Base-by-base conservation (phyloP, 2,329 filamentous ascomycete species). In the Pyrenochaeta sp. region DNA sequence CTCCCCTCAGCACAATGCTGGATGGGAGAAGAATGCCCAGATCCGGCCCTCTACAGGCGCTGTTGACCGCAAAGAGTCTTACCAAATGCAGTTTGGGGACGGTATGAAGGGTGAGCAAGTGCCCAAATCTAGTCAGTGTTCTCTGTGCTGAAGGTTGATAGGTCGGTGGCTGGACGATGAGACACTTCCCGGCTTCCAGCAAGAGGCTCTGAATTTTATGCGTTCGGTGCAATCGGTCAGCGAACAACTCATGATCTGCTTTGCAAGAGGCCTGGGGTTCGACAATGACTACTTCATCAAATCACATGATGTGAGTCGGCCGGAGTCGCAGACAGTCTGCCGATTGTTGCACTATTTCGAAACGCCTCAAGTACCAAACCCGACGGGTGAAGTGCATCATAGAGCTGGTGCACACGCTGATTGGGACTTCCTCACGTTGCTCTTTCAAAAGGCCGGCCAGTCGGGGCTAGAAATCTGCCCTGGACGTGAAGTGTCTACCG, bases 401-500 rank as follows among this genome's bases (percentile, higher is more conserved):
- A 76, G 84, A 18, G 83, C 83, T 0, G 84, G 84, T 13, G 80
- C 83, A 8, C 84, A 87, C 60, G 80, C 81, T 0, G 84, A 86
- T 60, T 87, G 82, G 81, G 82, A 79, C 46, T 78, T 85, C 44
- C 52, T 86, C 15, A 86, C 84, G 0, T 68, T 87, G 26, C 72
- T 87, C 3, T 86, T 86, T 64, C 84, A 87, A 58, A 77, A 78
- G 3, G 73, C 77, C 0, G 83, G 82, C 0, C 81, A 87, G 63
- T 78, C 74, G 18, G 84, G 84, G 0, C 70, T 87, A 3, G 84
- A 86, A 61, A 85, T 87, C 41, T 87, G 83, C 55, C 84, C 83
- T 0, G 83, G 84, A 0, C 73, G 83, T 11, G 83, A 86, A 63
- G 79, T 76, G 3, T 77, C 80, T 6, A 86, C 82, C 0, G 75